Evolutionary conservation across 371 early-diverging fungal species (phyloP), one percentile per base, ranked within the genome.

Genomic region (Saksenaea oblongispora): DNA sequence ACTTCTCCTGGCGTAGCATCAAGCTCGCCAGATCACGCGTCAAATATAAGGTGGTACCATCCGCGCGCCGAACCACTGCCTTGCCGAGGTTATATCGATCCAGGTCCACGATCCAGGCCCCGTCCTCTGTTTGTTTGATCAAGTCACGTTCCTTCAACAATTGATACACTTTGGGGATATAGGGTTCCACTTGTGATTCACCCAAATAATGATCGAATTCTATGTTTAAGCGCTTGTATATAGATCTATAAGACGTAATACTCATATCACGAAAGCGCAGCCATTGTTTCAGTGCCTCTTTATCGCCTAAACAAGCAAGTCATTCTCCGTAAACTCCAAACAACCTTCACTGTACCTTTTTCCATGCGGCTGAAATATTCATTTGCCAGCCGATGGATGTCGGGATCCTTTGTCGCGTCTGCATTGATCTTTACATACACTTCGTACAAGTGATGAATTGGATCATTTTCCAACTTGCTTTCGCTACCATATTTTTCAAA

Each of bases 121-220:
- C 95, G 54, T 90, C 75, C 10, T 72, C 73, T 17, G 83, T 80
- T 24, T 80, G 80, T 5, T 53, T 39, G 35, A 67, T 44, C 27
- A 67, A 55, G 28, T 58, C 31, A 14, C 59, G 58, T 31, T 59
- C 78, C 13, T 77, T 54, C 24, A 91, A 80, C 74, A 8, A 87
- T 17, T 47, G 51, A 47, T 91, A 78, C 14, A 91, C 92, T 35
- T 84, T 81, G 7, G 84, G 72, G 64, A 93, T 91, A 62, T 85
- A 85, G 34, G 75, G 69, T 5, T 85, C 85, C 60, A 91, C 95
- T 70, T 92, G 82, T 7, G 97, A 96, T 76, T 99, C 99, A 28
- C 99, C 98, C 0, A 96, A 94, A 80, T 96, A 99, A n/a, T 92
- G 85, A 67, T 98, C 98, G 80, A 99, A 98, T 31, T 87, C 69